A percentile compares a stretch with the other conserved stretches of the same genome.
Conservation (phyloP, 2,329 filamentous ascomycete genomes). For the Pseudopyricularia javanii region DNA sequence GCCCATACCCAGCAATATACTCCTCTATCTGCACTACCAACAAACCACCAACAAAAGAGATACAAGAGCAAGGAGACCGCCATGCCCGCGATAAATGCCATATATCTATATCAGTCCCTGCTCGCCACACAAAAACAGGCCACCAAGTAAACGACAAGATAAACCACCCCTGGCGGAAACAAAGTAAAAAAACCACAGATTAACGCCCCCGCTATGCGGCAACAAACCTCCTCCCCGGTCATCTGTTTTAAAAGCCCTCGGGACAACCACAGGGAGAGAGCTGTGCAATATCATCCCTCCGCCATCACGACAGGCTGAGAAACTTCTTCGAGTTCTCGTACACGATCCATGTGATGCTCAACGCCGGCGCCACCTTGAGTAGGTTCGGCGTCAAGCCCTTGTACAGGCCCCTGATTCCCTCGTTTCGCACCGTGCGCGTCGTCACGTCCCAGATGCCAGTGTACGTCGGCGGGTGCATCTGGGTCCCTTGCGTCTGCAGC, state of each 20-base stretch:
- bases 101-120: background rate
- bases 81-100: background rate
- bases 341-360: conserved; percentile 89
- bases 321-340: conserved; percentile 81
- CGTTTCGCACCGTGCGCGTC: conserved; percentile 66
- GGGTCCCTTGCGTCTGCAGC: conserved; percentile 86
- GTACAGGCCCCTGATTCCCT: conserved; percentile 79
- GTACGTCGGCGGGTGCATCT: conserved; percentile 83
- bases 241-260: no score
- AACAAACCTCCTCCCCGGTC: background rate
- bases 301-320: conserved; percentile 36
- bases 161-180: background rate
- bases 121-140: background rate
- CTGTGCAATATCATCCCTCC: background rate
- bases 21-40: background rate
- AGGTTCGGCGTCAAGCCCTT: conserved; percentile 92
- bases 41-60: background rate
- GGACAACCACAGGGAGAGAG: background rate
- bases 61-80: background rate
- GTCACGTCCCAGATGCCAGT: conserved; percentile 85
- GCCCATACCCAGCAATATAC: no score
- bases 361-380: conserved; percentile 87
- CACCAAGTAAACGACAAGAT: background rate
- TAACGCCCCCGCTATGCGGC: conserved; percentile 1
- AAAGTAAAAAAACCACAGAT: background rate